Evolutionary conservation across 2,329 filamentous ascomycete genomes (phyloP), one percentile per base, ranked within the genome.

Genomic region (Raffaelea arxii): DNA sequence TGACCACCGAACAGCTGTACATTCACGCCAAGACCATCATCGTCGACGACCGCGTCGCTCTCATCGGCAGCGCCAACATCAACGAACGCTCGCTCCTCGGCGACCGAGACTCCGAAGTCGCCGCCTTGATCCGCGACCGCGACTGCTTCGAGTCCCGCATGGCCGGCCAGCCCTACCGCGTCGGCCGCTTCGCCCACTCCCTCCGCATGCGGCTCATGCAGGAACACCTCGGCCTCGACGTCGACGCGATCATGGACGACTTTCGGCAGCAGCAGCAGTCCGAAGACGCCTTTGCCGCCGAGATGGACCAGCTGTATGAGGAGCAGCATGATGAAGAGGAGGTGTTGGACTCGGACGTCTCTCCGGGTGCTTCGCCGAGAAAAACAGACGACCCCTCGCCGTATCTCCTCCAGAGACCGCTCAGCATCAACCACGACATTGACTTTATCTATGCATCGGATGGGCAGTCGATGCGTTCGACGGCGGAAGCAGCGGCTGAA

Each of bases 21-120:
- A 97, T 98, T 48, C 92, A 98, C 59, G 92, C 92, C 51, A 98
- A 98, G 66, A 85, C 85, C 54, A 97, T 97, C 72, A 77, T 98
- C 47, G 91, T 95, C 4, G 92, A 98, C 62, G 92, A 98, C 59
- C 80, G 91, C 27, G 80, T 92, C 48, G 91, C 84, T 19, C 81
- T 98, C 51, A 98, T 98, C 56, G 92, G 92, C 18, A 97, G 91
- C 40, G 92, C 92, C 45, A 98, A 98, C 61, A 97, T 98, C 71
- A 98, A 98, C 58, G 92, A 98, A 64, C 82, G 92, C 40, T 97
- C 91, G 6, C 89, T 97, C 88, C 65, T 96, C 51, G 92, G 92
- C 9, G 84, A 79, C 42, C 80, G 92, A 57, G 92, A 98, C 63
- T 96, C 91, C 0, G 92, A 98, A 65, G 81, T 86, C 51, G 92